Evolutionary conservation across 1,284 basidiomycete genomes (phyloP).

Genomic region (Austroboletus olivaceoglutinosus): DNA sequence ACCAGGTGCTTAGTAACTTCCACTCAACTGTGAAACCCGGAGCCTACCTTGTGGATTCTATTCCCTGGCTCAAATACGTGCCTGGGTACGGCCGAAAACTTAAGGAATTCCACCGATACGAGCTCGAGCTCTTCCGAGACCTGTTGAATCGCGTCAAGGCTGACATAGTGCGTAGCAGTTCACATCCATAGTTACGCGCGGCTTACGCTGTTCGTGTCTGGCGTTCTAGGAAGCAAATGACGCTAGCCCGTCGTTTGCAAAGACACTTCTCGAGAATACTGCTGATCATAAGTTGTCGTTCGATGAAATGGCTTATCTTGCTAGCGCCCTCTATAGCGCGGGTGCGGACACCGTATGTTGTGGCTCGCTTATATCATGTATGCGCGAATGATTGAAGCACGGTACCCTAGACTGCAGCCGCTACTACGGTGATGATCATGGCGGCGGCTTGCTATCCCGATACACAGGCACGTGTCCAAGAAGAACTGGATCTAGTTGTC

Average conservation of each 20-base stretch:
- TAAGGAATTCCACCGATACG: conserved; percentile 47
- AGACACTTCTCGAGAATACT: conserved; percentile 8
- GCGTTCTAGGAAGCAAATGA: not conserved
- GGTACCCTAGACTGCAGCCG: conserved; percentile 4
- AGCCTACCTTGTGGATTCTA: conserved; percentile 54
- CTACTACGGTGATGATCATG: conserved; percentile 9
- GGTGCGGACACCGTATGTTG: conserved; percentile 9
- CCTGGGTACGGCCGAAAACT: conserved; percentile 11
- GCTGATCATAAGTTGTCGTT: conserved; percentile 8
- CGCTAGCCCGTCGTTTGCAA: conserved; percentile 5
- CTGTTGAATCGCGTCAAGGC: conserved; percentile 10
- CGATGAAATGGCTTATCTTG: conserved; percentile 17
- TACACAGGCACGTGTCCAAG: conserved; percentile 11
- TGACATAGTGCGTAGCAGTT: conserved; percentile 2
- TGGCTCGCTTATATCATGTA: not conserved
- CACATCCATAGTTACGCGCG: not conserved
- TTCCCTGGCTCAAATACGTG: conserved; percentile 48
- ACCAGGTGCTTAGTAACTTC: conserved; percentile 45
- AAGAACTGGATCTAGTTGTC: conserved; percentile 13
- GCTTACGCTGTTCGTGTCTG: not conserved
- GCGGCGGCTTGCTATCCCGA: conserved; percentile 10
- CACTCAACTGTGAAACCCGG: conserved; percentile 51
- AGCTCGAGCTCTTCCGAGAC: conserved; percentile 40
- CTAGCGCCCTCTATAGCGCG: conserved; percentile 7
- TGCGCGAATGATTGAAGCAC: not conserved